Evolutionary conservation across 1,284 basidiomycete species (phyloP), one percentile per base, ranked within the genome.

Genomic region (Wolfiporia cocos): DNA sequence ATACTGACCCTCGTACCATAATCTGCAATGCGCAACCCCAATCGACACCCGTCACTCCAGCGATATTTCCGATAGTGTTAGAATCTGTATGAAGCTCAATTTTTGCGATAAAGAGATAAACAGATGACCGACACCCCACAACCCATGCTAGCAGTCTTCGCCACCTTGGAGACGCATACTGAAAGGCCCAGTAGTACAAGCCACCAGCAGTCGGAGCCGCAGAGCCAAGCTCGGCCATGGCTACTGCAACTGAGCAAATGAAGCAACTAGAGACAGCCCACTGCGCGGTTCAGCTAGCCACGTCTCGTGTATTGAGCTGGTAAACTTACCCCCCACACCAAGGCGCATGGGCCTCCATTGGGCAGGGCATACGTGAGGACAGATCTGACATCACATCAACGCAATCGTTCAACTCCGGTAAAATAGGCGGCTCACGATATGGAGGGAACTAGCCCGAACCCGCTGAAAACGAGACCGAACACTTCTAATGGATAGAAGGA

Each of bases 321-420:
- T n/a, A n/a, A n/a, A 26, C 4, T 70, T 54, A 85, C 81, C 20
- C 84, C 84, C 84, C 88, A 92, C 4, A 91, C 81, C 86, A 92
- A 88, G 6, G 81, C 75, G 1, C 78, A 72, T 0, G 83, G 78
- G 2, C 86, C 88, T 4, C 89, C 89, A 61, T 89, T 83, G 0
- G 82, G 81, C 20, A 90, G 64, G 1, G 85, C 74, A 62, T 86
- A 88, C 46, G 81, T 65, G 4, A 89, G 64, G 6, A 86, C 82
- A 3, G 84, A 81, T 2, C 75, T 76, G 48, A 34, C 44, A 30
- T 12, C 28, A n/a, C n/a, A 9, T 29, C n/a, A n/a, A n/a, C n/a
- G n/a, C n/a, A n/a, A n/a, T n/a, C n/a, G n/a, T n/a, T n/a, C n/a
- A n/a, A n/a, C n/a, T 29, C 10, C 26, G 7, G 7, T 14, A 34